Evolutionary conservation across 2,329 filamentous ascomycete genomes (phyloP).

Genomic region (Tolypocladium paradoxum): DNA sequence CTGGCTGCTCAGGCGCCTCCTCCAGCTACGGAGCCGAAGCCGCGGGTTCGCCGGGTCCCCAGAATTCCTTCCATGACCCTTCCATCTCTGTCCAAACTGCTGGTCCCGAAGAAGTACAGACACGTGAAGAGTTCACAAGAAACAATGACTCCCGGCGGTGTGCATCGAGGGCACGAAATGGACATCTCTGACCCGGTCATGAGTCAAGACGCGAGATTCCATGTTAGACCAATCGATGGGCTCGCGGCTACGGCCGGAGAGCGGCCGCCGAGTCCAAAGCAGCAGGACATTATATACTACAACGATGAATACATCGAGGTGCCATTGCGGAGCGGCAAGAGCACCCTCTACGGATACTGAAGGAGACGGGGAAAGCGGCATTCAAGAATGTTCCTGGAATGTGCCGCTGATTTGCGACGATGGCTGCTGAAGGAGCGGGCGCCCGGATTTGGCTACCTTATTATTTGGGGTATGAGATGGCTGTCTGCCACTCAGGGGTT

Average conservation of each 20-base stretch:
- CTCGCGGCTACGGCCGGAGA: not conserved
- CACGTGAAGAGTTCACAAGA: not conserved
- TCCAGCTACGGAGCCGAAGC: not conserved
- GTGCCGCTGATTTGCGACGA: not conserved
- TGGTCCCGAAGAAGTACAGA: constrained; percentile 29
- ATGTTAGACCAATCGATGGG: constrained; percentile 12
- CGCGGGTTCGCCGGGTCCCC: not conserved
- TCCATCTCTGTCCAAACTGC: constrained; percentile 26
- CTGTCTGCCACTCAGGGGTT: not conserved
- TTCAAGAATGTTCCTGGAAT: not conserved
- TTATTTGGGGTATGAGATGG: not conserved
- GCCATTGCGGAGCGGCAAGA: constrained; percentile 24
- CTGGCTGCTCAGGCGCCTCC: constrained; percentile 2
- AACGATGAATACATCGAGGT: constrained; percentile 12
- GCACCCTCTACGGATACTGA: constrained; percentile 19
- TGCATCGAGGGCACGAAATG: constrained; percentile 12
- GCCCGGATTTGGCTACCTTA: not conserved
- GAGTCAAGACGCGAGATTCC: constrained; percentile 13
- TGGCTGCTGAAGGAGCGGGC: not conserved
- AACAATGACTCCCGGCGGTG: constrained; percentile 12
- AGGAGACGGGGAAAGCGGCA: not conserved
- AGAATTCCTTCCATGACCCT: constrained; percentile 24
- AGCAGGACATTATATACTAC: not conserved
- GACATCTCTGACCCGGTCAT: constrained; percentile 20
- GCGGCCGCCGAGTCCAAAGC: not conserved